Conservation (phyloP, 495 filamentous ascomycete species). For the Daldinia grandis region DNA sequence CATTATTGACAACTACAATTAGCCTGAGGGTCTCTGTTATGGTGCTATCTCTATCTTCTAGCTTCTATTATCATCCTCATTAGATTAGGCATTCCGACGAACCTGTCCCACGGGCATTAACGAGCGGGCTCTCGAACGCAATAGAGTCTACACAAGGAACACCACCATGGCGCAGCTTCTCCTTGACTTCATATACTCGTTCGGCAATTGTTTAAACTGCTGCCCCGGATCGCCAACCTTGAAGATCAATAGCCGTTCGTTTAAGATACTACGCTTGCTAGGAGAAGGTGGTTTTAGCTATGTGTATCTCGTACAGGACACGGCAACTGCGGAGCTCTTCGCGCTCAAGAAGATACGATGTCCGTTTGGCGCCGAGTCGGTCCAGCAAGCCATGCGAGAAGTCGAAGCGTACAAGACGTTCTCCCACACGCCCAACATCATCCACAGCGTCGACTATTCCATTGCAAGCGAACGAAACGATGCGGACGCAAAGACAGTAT, state of each 20-base stretch:
- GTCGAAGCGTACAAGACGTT: slow-evolving; percentile 97
- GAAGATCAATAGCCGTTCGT: slow-evolving; percentile 92
- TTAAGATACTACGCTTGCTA: slow-evolving; percentile 91
- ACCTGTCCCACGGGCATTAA: background rate
- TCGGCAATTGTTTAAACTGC: slow-evolving; percentile 93
- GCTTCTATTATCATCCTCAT: background rate
- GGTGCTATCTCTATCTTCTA: background rate
- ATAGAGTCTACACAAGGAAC: too few species aligned
- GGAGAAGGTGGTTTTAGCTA: slow-evolving; percentile 99
- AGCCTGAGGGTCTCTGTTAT: background rate
- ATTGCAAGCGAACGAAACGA: slow-evolving; percentile 65
- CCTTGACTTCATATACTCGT: slow-evolving; percentile 86
- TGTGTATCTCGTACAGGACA: slow-evolving; percentile 97
- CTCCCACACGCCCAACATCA: slow-evolving; percentile 81
- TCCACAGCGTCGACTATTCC: slow-evolving; percentile 86
- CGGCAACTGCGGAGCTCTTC: slow-evolving; percentile 78
- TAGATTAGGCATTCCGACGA: background rate
- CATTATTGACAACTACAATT: background rate
- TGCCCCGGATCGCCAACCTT: slow-evolving; percentile 92
- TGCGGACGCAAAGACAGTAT: slow-evolving; percentile 86
- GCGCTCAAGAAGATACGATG: slow-evolving; percentile 98
- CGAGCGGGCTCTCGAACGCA: background rate
- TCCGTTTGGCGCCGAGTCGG: slow-evolving; percentile 95
- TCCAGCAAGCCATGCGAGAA: slow-evolving; percentile 91
- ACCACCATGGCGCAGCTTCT: slow-evolving; percentile 81